These are phyloP conservation scores for Trametes versicolor DNA, from an alignment of 1,284 basidiomycete species.

Conservation along the genomic window DNA sequence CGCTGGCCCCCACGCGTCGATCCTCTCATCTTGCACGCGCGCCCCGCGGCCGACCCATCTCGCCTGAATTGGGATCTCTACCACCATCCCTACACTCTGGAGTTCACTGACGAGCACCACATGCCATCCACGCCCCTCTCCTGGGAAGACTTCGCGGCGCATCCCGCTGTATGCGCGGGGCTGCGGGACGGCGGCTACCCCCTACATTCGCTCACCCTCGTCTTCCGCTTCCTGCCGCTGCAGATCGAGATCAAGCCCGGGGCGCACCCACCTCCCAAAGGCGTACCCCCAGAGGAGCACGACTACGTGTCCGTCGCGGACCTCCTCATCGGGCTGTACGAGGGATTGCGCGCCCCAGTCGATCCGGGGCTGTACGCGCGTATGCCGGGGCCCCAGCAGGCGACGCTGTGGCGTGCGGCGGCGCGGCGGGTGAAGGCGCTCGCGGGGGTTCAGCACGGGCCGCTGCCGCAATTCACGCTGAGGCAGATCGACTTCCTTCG, in stretches of 20 bases:
- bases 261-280: background rate
- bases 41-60: too few species aligned
- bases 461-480: slow-evolving; percentile 13
- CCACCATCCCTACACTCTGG: background rate
- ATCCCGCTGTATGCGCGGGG: background rate
- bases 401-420: slow-evolving; percentile 12
- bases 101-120: background rate
- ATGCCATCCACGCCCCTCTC: background rate
- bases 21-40: too few species aligned
- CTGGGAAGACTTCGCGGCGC: background rate
- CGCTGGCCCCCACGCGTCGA: too few species aligned
- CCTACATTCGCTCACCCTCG: slow-evolving; percentile 16
- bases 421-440: background rate
- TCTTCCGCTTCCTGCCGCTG: slow-evolving; percentile 17
- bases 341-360: slow-evolving; percentile 17
- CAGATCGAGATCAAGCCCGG: slow-evolving; percentile 8
- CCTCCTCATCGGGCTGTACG: slow-evolving; percentile 25
- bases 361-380: background rate
- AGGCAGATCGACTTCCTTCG: slow-evolving; percentile 33
- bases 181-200: slow-evolving; percentile 3
- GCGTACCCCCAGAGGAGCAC: background rate
- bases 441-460: background rate
- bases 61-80: slow-evolving; percentile 2
- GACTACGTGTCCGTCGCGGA: slow-evolving; percentile 26
- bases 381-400: background rate